phyloP scores from a whole-genome alignment of 495 filamentous ascomycete species.

The Staphylotrichum tortipilum region DNA sequence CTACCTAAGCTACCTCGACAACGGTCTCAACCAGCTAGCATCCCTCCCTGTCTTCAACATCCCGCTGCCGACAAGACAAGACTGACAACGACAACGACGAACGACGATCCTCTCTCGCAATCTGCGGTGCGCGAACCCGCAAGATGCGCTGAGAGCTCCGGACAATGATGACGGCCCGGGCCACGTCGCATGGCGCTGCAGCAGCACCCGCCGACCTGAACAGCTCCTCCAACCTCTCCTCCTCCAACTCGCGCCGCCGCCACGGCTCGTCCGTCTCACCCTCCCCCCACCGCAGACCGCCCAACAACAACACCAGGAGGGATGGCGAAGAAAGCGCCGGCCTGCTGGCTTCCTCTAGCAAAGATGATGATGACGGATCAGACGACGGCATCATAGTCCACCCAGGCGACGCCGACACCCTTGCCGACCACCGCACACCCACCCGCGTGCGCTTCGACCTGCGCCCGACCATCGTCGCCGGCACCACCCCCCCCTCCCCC shows the following conservation, averaged over 20 bases:
- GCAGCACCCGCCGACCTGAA: constrained; percentile 4
- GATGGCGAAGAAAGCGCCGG: constrained; percentile 42
- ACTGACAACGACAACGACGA: neutral
- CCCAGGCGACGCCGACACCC: constrained; percentile 16
- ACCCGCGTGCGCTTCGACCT: constrained; percentile 87
- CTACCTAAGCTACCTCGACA: too few relatives aligned
- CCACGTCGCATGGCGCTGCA: constrained; percentile 29
- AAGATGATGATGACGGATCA: constrained; percentile 21
- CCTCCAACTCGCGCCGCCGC: constrained; percentile 1
- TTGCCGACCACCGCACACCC: constrained; percentile 49
- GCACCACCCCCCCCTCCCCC: constrained; percentile 14
- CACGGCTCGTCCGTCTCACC: neutral
- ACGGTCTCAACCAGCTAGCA: too few relatives aligned
- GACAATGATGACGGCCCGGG: constrained; percentile 35
- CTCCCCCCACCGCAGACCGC: neutral
- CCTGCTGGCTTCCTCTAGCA: constrained; percentile 31
- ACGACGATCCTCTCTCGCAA: too few relatives aligned
- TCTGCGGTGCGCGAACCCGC: neutral
- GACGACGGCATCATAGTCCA: constrained; percentile 31
- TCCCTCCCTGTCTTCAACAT: too few relatives aligned
- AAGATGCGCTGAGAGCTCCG: constrained; percentile 29
- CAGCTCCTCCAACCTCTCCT: too few relatives aligned
- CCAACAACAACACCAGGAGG: constrained; percentile 5
- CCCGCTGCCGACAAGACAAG: too few relatives aligned
- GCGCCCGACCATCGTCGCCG: constrained; percentile 33